Evolutionary conservation across 805 yeast species (phyloP), one percentile per base, ranked within the genome.

Genomic region (Peterozyma xylosa): DNA sequence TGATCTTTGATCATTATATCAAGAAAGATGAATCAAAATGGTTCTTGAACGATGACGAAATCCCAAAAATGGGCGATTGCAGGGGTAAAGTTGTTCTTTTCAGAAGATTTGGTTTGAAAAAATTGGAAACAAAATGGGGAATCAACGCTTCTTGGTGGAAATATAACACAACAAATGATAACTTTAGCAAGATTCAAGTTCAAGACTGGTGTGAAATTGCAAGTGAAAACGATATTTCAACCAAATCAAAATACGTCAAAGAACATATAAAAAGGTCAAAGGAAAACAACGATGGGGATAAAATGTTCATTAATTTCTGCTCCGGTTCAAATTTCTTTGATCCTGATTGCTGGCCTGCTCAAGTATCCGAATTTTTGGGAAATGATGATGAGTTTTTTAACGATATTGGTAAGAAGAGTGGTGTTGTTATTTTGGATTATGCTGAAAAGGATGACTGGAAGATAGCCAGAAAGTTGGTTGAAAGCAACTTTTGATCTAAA

Each of bases 131-230:
- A 14, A 51, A 53, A 39, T 76, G 72, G 52, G 93, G 93, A 10
- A 74, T 84, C 46, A 80, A 81, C 30, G 89, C 89, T 11, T 60
- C 78, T 3, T 63, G 71, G 48, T 85, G 91, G 90, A 52, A 60
- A 30, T 80, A 81, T 62, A 81, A 82, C 60, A 72, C 83, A 49
- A 68, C 76, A 9, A 76, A 76, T 47, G 87, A 81, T 53, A 86
- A 81, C 56, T 66, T 82, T 42, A 85, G 84, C 10, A 33, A 54
- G 3, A 66, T 80, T 53, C 76, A 73, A 18, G 86, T 84, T 14
- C 93, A 85, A 62, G 93, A 85, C 60, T 83, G 70, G 66, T 81
- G 86, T 62, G 89, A 82, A 57, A 67, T 85, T 45, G 66, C 70
- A 46, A 58, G 62, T 35, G 68, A 63, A 9, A 67, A 65, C 7